Conservation (phyloP, 768 basidiomycete species). For the Mycena maculata region DNA sequence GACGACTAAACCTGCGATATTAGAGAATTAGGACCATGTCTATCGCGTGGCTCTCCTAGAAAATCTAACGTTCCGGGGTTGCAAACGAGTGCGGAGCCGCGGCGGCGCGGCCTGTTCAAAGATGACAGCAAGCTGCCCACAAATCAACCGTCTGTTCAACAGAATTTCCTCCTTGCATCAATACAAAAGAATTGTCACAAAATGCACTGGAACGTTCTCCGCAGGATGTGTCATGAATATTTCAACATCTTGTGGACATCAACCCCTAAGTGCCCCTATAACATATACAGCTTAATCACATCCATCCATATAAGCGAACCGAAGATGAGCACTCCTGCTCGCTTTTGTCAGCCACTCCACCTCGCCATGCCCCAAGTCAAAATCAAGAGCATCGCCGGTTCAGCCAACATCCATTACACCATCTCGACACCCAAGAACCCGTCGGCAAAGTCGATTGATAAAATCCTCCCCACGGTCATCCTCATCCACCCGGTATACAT, state of each 20-base stretch:
- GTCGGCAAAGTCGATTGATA: constrained; percentile 45
- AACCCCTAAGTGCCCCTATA: not conserved
- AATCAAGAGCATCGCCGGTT: constrained; percentile 44
- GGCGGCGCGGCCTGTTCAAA: no score
- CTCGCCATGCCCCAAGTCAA: constrained; percentile 46
- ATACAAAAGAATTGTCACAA: no score
- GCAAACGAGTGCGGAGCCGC: no score
- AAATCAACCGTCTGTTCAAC: no score
- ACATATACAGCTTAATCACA: not conserved
- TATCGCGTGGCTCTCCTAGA: no score
- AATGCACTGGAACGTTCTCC: no score
- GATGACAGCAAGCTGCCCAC: no score
- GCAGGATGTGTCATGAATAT: no score
- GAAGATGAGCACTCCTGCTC: not conserved
- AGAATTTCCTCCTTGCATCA: no score
- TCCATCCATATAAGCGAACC: constrained; percentile 10
- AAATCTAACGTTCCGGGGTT: no score
- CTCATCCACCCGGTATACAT: constrained; percentile 53
- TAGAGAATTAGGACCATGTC: not conserved
- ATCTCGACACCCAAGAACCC: constrained; percentile 51
- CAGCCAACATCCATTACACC: constrained; percentile 46
- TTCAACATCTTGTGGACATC: not conserved
- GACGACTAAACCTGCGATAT: constrained; percentile 11
- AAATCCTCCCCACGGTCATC: constrained; percentile 50
- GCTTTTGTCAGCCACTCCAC: not conserved